These are phyloP conservation scores for Fusarium duplospermum DNA, from an alignment of 2,329 filamentous ascomycete genomes.

Conservation along the genomic window DNA sequence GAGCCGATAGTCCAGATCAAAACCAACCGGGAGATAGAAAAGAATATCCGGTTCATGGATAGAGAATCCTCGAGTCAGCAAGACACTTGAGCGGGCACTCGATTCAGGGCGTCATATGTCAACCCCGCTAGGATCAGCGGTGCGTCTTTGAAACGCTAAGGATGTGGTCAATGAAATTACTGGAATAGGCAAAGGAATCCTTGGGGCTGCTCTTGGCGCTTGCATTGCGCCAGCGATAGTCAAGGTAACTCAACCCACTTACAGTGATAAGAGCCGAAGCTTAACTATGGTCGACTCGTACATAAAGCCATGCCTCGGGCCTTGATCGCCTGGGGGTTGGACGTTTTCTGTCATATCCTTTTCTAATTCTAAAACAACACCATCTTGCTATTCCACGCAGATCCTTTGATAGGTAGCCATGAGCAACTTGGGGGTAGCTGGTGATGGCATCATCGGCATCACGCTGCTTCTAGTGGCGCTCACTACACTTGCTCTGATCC, in stretches of 20 bases:
- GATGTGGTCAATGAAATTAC: conserved; percentile 1
- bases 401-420: background rate
- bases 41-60: background rate
- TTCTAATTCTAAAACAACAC: background rate
- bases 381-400: too few species aligned
- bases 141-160: background rate
- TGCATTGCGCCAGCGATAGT: background rate
- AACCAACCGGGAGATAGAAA: background rate
- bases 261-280: background rate
- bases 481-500: background rate
- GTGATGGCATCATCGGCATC: background rate
- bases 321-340: background rate
- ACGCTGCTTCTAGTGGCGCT: background rate
- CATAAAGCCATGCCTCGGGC: background rate
- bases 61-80: background rate
- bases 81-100: background rate
- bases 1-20: background rate
- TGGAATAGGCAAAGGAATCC: background rate
- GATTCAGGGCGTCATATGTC: background rate
- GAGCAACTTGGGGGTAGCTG: background rate
- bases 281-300: background rate
- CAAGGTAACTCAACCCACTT: background rate
- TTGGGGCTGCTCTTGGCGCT: background rate
- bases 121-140: background rate
- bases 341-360: background rate